Evolutionary conservation across 2,329 filamentous ascomycete genomes (phyloP).

Genomic region (Botrytis aclada): DNA sequence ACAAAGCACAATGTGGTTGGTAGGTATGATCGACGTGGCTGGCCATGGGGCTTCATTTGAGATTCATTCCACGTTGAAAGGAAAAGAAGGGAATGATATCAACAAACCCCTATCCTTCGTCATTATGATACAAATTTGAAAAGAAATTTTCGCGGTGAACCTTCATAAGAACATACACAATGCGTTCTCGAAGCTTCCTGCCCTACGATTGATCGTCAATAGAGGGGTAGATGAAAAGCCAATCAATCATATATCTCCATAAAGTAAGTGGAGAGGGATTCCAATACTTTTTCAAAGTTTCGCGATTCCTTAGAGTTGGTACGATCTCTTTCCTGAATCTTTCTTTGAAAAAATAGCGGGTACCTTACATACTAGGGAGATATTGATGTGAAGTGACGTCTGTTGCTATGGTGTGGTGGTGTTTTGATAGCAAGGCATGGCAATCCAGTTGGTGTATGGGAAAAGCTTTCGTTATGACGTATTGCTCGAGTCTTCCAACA

Average conservation of each 20-base stretch:
- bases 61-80: background rate
- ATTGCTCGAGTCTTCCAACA: background rate
- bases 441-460: background rate
- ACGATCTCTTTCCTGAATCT: background rate
- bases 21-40: background rate
- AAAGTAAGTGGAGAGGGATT: constrained; percentile 1
- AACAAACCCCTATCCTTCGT: background rate
- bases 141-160: background rate
- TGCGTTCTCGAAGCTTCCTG: constrained; percentile 4
- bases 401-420: constrained; percentile 2
- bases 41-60: background rate
- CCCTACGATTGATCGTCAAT: constrained; percentile 1
- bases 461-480: constrained; percentile 19
- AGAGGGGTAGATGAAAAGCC: constrained; percentile 4
- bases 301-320: background rate
- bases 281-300: background rate
- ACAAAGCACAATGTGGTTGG: no score
- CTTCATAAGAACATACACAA: background rate
- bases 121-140: background rate
- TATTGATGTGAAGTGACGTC: constrained; percentile 12
- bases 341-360: constrained; percentile 5
- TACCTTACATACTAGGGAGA: constrained; percentile 6
- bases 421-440: constrained; percentile 8
- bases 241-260: background rate
- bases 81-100: background rate